phyloP scores from a whole-genome alignment of 116 monocot species.

The Posidonia oceanica region DNA sequence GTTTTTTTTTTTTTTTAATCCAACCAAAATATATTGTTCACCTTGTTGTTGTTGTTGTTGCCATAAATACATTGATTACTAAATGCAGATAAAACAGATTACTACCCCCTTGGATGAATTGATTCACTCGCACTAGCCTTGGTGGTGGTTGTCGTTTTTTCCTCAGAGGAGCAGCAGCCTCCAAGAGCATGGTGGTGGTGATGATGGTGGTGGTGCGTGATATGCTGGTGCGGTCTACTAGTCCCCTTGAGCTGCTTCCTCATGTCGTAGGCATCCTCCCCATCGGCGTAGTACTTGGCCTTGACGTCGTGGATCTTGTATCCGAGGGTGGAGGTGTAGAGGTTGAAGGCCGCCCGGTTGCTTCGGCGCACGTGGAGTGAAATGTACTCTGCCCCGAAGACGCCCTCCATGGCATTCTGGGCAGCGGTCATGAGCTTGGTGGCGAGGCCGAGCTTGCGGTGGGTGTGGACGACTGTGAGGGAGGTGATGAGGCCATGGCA shows the following conservation, averaged over 20 bases:
- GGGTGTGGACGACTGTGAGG: slow-evolving; percentile 78
- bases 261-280: slow-evolving; percentile 95
- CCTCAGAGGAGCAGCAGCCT: slow-evolving; percentile 29
- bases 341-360: slow-evolving; percentile 79
- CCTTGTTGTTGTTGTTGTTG: too few relatives aligned
- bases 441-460: slow-evolving; percentile 92
- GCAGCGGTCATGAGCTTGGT: slow-evolving; percentile 95
- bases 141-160: slow-evolving; percentile 17
- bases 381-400: slow-evolving; percentile 82
- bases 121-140: neutral
- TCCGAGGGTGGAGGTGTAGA: slow-evolving; percentile 70
- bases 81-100: neutral
- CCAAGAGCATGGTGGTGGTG: slow-evolving; percentile 30
- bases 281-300: slow-evolving; percentile 92
- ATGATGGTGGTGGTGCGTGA: slow-evolving; percentile 23
- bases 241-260: slow-evolving; percentile 55
- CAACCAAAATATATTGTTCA: too few relatives aligned
- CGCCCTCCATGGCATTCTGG: slow-evolving; percentile 80
- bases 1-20: too few relatives aligned
- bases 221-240: slow-evolving; percentile 18
- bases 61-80: neutral
- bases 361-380: slow-evolving; percentile 77
- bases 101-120: neutral
- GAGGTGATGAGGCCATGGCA: slow-evolving; percentile 92
- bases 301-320: slow-evolving; percentile 84